Base-by-base conservation (phyloP, 1,139 yeast species). In the Geotrichum australiense region DNA sequence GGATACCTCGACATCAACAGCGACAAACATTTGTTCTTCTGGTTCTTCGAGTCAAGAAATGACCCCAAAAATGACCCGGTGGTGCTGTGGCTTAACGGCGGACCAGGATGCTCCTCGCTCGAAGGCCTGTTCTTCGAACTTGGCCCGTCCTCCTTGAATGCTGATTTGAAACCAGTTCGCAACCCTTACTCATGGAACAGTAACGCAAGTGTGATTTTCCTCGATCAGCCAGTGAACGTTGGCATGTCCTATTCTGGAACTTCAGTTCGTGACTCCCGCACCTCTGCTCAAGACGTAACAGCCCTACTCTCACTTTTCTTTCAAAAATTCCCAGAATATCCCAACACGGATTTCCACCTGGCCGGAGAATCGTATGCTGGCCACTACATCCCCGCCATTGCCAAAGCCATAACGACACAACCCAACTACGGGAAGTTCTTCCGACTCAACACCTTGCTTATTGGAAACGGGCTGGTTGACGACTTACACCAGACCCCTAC, bases 401-500 rank as follows among this genome's bases (percentile, higher is more conserved):
- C 44, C 14, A 37, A 39, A 20, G 39, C 30, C 12, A 41, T 41
- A 7, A 16, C 32, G 26, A 36, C 16, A 2, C 41, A 41, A 39
- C 35, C 41, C 6, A 85, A 83, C 55, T 80, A 94, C 63, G 25
- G 35, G 11, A 11, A 19, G n/a, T 71, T 78, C 48, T 89, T 91
- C 69, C 77, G 87, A 63, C 74, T 91, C 60, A 73, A 87, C 21
- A 85, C 96, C 4, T 87, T 91, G 32, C 66, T 91, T 65, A 89
- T 91, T 58, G 98, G 98, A 59, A 91, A 91, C 61, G 98, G 98
- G 46, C 75, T 91, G 59, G 87, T 96, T 43, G 97, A 91, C 64
- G 89, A 94, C 12, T 74, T 85, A 62, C 78, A 78, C 50, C 98
- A 91, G 68, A 84, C 82, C 63, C 81, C 80, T 53, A 78, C 79